Base-by-base conservation (phyloP, 2,329 filamentous ascomycete genomes). In the Aspergillus sp. region DNA sequence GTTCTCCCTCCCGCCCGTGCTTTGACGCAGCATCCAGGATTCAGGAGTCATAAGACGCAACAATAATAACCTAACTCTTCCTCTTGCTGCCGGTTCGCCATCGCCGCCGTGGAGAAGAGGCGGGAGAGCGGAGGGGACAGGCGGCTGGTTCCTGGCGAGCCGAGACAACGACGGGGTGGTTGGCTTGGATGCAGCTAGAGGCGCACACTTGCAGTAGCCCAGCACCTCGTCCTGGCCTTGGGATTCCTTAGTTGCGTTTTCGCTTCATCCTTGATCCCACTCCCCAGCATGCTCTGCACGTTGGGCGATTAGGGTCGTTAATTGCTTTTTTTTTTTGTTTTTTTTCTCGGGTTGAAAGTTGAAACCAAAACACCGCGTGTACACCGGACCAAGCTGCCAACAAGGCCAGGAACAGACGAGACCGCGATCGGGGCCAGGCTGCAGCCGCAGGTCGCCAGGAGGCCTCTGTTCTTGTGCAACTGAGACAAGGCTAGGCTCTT, bases 151-250 rank as follows among this genome's bases (percentile, higher is more conserved):
- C 51, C 52, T 55, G 46, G 25, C 44, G 25, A 44, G 27, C 44
- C 23, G 52, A n/a, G 35, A 15, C 33, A 35, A 17, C 4, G 15
- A 45, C 31, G 54, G 21, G 52, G 52, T 46, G 58, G 58, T 60
- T 60, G 58, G 59, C 19, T 15, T 49, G 56, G 50, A 47, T 59
- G 59, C 59, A 59, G 56, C 59, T 53, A 61, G 50, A 45, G 49
- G 59, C 56, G 56, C 59, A 61, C 56, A 64, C 62, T 59, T 60
- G 61, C 62, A 64, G 62, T 62, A 64, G 61, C 56, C 61, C 35
- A 48, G 35, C 41, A 52, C 57, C 43, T 49, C 50, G 52, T 43
- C 53, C 56, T 37, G 56, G 53, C 49, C 58, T 58, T 55, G 21
- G 55, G 52, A 37, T 31, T 46, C 40, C 35, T n/a, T 50, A 27